A percentile compares a stretch with the other conserved stretches of the same genome.
Conservation (phyloP, 2,329 filamentous ascomycete genomes). For the Pezicula neosporulosa region DNA sequence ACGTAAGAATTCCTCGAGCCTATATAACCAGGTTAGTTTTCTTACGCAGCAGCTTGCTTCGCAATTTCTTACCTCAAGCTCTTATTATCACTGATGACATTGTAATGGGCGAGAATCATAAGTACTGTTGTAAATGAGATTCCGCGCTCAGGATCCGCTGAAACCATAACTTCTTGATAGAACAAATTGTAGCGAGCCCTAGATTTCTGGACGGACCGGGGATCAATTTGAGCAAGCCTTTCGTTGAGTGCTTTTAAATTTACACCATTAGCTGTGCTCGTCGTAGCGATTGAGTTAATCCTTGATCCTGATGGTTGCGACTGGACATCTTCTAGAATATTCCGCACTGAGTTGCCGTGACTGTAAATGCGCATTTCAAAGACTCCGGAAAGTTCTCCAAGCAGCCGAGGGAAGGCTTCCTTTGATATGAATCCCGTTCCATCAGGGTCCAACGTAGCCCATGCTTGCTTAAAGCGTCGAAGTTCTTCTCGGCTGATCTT, state of each 20-base stretch:
- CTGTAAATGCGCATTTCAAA: conserved; percentile 98
- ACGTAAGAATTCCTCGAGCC: conserved; percentile 89
- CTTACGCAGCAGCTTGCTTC: neutral
- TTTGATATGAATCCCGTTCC: conserved; percentile 90
- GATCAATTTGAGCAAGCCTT: conserved; percentile 70
- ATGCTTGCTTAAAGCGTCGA: conserved; percentile 95
- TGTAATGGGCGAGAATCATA: conserved; percentile 97
- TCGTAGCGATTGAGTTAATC: conserved; percentile 47
- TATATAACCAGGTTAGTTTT: conserved; percentile 36
- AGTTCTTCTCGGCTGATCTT: conserved; percentile 92
- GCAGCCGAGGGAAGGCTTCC: conserved; percentile 80
- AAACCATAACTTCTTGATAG: conserved; percentile 93
- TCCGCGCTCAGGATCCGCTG: conserved; percentile 82
- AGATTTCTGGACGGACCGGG: conserved; percentile 69
- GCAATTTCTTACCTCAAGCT: conserved; percentile 66
- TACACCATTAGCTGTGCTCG: conserved; percentile 51
- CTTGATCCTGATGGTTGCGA: conserved; percentile 31
- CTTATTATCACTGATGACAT: conserved; percentile 97
- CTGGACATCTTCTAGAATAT: conserved; percentile 81
- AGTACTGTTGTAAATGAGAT: conserved; percentile 90
- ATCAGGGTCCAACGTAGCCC: conserved; percentile 90
- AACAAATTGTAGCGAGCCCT: conserved; percentile 87
- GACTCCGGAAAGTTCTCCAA: conserved; percentile 89
- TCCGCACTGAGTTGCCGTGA: conserved; percentile 80
- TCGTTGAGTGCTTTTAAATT: conserved; percentile 74